Conservation (phyloP, 1,284 basidiomycete species). For the Lentinula novae-zelandiae region DNA sequence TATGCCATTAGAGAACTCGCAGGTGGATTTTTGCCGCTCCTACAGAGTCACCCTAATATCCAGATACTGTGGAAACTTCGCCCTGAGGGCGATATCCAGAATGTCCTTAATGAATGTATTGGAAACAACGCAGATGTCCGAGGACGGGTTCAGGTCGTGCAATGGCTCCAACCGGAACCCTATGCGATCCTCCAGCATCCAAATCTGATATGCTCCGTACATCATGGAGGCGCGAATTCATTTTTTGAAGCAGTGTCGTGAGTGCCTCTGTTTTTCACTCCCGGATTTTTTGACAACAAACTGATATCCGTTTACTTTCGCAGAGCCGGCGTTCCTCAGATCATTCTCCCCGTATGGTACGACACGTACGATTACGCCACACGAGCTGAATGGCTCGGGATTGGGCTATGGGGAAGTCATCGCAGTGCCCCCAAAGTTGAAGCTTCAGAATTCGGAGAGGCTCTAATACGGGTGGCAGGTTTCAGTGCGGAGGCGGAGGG, state of each 20-base stretch:
- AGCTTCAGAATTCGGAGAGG: constrained; percentile 10
- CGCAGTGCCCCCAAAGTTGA: constrained; percentile 10
- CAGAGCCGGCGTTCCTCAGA: constrained; percentile 13
- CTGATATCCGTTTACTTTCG: not conserved
- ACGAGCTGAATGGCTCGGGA: constrained; percentile 10
- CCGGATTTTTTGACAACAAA: not conserved
- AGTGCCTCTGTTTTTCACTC: not conserved
- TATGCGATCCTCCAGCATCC: constrained; percentile 6
- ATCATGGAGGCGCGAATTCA: constrained; percentile 16
- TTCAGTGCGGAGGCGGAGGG: not conserved
- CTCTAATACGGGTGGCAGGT: constrained; percentile 7
- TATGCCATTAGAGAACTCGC: constrained; percentile 1
- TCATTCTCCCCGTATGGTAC: constrained; percentile 15
- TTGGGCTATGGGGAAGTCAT: constrained; percentile 13
- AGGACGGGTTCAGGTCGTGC: not conserved
- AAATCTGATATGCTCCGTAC: constrained; percentile 11
- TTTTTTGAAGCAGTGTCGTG: constrained; percentile 14
- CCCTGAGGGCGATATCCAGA: not conserved
- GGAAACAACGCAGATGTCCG: not conserved
- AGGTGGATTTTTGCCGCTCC: constrained; percentile 2
- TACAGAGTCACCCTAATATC: not conserved
- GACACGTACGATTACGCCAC: constrained; percentile 16
- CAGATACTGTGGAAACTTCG: constrained; percentile 15
- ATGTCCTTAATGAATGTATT: not conserved
- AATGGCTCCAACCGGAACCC: constrained; percentile 11